Evolutionary conservation across 345 rosid genomes (phyloP), one percentile per base, ranked within the genome.

Genomic region (Gossypium raimondii): DNA sequence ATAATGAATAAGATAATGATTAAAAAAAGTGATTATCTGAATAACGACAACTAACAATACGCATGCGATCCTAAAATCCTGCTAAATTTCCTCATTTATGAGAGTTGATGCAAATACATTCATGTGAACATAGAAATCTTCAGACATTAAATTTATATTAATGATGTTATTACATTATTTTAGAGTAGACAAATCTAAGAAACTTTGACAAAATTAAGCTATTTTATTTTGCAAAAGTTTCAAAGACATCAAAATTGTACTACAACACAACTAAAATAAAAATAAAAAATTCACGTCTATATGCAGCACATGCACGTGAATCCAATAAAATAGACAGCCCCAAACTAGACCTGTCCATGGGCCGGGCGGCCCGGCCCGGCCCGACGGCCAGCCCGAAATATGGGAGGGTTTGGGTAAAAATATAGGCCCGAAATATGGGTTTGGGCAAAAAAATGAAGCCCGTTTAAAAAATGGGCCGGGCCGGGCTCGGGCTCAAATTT

Each of bases 241-340:
- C 69, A 61, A 57, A 27, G 25, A 11, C 51, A 57, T 56, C 41
- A 22, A 71, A 25, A 14, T 8, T 72, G 48, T 58, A 8, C 44
- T 43, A 20, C 62, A 20, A 56, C 60, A 56, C 60, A 56, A n/a
- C 27, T 13, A 64, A 14, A 14, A 43, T 24, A 20, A 58, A 57
- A 3, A n/a, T n/a, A 58, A 20, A 58, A 3, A n/a, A 16, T 67
- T 7, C 10, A 22, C 48, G 27, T 47, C 18, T 7, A 24, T 11
- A 25, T 6, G 53, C 53, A 45, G 52, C 57, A 70, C 10, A 22
- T 59, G 76, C 80, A 76, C 43, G 73, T 83, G 80, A 64, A 78
- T 2, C 64, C 61, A 67, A 60, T 10, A 57, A 77, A 38, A 67
- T 48, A 12, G 38, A 22, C 38, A 67, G 38, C 18, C 29, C 12